phyloP scores from a whole-genome alignment of 495 filamentous ascomycete genomes.

The Xylaria palmicola region DNA sequence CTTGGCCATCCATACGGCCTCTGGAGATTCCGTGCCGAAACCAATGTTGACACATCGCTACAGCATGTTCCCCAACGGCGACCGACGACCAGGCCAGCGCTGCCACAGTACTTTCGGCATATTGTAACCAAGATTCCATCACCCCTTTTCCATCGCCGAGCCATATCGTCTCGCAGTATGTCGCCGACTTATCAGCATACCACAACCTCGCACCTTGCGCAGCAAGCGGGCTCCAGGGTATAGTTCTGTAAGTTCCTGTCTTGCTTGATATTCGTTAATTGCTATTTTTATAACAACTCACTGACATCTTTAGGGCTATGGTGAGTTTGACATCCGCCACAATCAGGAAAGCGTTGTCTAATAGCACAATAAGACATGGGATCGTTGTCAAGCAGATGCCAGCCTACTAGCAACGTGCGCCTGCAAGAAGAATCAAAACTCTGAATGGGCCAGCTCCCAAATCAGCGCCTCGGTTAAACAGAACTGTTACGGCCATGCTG shows the following conservation, averaged over 20 bases:
- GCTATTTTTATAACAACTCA: neutral
- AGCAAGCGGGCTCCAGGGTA: slow-evolving; percentile 35
- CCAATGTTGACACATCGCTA: neutral
- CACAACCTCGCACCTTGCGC: slow-evolving; percentile 47
- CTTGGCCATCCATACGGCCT: neutral
- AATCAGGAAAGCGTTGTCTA: slow-evolving; percentile 6
- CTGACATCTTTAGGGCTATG: slow-evolving; percentile 29
- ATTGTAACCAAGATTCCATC: slow-evolving; percentile 43
- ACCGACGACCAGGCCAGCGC: slow-evolving; percentile 47
- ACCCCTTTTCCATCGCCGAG: slow-evolving; percentile 38
- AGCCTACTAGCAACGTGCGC: slow-evolving; percentile 46
- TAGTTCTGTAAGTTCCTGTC: slow-evolving; percentile 33
- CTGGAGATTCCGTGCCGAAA: neutral
- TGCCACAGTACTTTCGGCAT: slow-evolving; percentile 41
- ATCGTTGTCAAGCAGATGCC: slow-evolving; percentile 26
- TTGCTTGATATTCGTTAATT: neutral
- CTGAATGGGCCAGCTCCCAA: slow-evolving; percentile 31
- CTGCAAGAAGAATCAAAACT: slow-evolving; percentile 49
- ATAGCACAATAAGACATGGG: slow-evolving; percentile 24
- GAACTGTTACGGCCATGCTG: slow-evolving; percentile 37
- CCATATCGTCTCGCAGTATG: slow-evolving; percentile 38
- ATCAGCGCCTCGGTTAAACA: slow-evolving; percentile 44
- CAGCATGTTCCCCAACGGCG: slow-evolving; percentile 36
- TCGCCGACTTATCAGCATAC: slow-evolving; percentile 48
- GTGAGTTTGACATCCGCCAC: slow-evolving; percentile 22